Evolutionary conservation across 23 red algal genomes (phyloP).

Genomic region (Gracilaria domingensis): DNA sequence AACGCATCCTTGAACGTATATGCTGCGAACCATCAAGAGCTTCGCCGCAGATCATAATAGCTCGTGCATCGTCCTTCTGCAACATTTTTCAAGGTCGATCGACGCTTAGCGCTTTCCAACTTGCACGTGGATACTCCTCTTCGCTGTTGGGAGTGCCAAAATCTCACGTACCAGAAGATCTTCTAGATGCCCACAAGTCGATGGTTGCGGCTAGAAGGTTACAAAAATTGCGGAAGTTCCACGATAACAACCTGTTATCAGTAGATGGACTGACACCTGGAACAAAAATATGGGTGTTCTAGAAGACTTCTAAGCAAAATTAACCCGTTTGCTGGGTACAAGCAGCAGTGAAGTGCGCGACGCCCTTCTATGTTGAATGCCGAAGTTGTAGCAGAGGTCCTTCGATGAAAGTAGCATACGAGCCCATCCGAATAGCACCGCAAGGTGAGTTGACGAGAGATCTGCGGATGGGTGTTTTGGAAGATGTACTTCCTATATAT

Average conservation of each 20-base stretch:
- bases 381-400: not conserved
- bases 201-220: not conserved
- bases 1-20: constrained; percentile 18
- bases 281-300: not conserved
- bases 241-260: not conserved
- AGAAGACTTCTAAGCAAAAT: constrained; percentile 2
- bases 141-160: constrained; percentile 39
- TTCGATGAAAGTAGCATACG: not conserved
- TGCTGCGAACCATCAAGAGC: constrained; percentile 3
- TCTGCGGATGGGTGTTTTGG: not conserved
- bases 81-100: constrained; percentile 39
- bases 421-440: not conserved
- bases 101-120: constrained; percentile 53
- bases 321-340: not conserved
- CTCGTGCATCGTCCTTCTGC: constrained; percentile 9
- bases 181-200: constrained; percentile 22
- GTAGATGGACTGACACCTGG: not conserved
- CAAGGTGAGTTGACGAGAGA: not conserved
- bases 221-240: not conserved
- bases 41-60: not conserved
- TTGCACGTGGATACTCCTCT: constrained; percentile 27
- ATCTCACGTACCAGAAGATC: not conserved
- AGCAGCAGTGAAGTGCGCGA: not conserved
- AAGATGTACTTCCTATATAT: not conserved
- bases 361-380: not conserved